Base-by-base conservation (phyloP, 1,284 basidiomycete species). In the Abortiporus biennis region DNA sequence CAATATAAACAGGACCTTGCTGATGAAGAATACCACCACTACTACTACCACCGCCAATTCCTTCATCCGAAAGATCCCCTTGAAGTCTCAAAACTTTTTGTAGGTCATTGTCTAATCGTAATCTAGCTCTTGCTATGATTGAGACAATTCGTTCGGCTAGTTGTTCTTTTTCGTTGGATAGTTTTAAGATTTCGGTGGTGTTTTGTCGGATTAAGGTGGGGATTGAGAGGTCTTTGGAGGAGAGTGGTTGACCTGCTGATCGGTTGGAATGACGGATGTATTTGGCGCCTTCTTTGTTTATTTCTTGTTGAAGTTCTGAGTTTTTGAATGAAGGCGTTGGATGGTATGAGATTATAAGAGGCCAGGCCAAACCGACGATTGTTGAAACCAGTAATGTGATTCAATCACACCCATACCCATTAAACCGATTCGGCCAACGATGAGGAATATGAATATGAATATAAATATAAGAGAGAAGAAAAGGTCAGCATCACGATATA, bases 41-140 rank as follows among this genome's bases (percentile, higher is more conserved):
- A n/a, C n/a, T n/a, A n/a, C n/a, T n/a, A n/a, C n/a, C n/a, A n/a
- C n/a, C n/a, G n/a, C n/a, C n/a, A n/a, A n/a, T n/a, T n/a, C n/a
- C n/a, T n/a, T n/a, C n/a, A n/a, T n/a, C n/a, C n/a, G n/a, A n/a
- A n/a, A n/a, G n/a, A n/a, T 78, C 76, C 17, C 79, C 79, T 52
- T 80, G 76, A 15, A 80, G 56, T 12, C 69, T 58, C 16, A 76
- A 65, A 8, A 82, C 74, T 33, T 67, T 67, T 6, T 61, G 63
- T 5, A 83, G 59, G 52, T 84, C 80, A 36, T 71, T 59, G 37
- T 80, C 76, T 22, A 83, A 60, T 21, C 77, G 66, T 15, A 75
- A 68, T 33, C 71, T 66, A 15, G 77, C 75, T 36, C 76, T 64
- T 34, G 63, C 64, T 20, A 81, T 61, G 23, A 82, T 61, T 23